Evolutionary conservation across 2,329 filamentous ascomycete species (phyloP).

Genomic region (Fusarium tuaranense): DNA sequence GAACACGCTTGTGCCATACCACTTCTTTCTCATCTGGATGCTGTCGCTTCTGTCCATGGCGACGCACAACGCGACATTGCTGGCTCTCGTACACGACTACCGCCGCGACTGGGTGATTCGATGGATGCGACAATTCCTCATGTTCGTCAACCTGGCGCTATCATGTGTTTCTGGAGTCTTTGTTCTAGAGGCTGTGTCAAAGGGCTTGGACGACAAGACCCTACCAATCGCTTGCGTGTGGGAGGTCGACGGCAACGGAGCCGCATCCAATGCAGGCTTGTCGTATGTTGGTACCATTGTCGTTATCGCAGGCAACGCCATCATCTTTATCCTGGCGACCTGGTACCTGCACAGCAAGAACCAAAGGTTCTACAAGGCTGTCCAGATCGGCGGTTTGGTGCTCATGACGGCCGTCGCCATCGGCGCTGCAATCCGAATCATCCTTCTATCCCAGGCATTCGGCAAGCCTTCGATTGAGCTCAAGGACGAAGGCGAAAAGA

Average conservation of each 20-base stretch:
- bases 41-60: conserved; percentile 72
- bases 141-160: conserved; percentile 73
- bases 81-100: conserved; percentile 75
- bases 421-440: conserved; percentile 68
- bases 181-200: conserved; percentile 66
- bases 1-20: conserved; percentile 70
- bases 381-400: conserved; percentile 65
- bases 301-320: conserved; percentile 68
- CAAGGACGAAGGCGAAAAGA: conserved; percentile 39
- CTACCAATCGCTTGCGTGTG: conserved; percentile 73
- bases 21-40: conserved; percentile 80
- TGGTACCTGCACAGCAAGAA: conserved; percentile 72
- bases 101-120: conserved; percentile 74
- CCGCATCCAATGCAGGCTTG: conserved; percentile 55
- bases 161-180: conserved; percentile 68
- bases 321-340: conserved; percentile 70
- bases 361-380: conserved; percentile 64
- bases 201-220: conserved; percentile 61
- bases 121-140: conserved; percentile 74
- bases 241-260: conserved; percentile 54
- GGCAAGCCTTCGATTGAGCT: conserved; percentile 42
- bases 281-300: conserved; percentile 70
- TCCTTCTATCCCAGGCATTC: conserved; percentile 71
- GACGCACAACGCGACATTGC: conserved; percentile 72
- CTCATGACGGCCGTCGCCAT: conserved; percentile 69